Conservation (phyloP, 75 land plant species). For the Sequoia sempervirens region DNA sequence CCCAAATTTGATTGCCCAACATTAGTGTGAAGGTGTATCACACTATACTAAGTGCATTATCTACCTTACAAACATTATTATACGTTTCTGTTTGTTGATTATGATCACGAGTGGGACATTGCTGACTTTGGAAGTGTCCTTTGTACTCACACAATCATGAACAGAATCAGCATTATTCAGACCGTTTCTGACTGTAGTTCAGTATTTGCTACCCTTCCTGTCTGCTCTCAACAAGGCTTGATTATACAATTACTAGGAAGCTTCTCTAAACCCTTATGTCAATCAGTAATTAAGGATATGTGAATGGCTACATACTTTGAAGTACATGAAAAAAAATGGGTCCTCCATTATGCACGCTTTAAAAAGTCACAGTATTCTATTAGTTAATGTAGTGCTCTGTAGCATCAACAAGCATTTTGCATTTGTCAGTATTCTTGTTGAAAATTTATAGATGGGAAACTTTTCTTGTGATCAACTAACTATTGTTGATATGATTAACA, state of each 20-base stretch:
- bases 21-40: not conserved
- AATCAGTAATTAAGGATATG: not conserved
- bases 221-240: not conserved
- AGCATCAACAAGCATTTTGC: not conserved
- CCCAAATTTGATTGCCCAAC: not conserved
- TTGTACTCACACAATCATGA: not conserved
- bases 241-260: not conserved
- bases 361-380: slow-evolving; percentile 1
- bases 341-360: slow-evolving; percentile 6
- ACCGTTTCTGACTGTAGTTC: slow-evolving; percentile 3
- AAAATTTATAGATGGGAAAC: not conserved
- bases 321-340: not conserved
- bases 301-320: not conserved
- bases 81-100: slow-evolving; percentile 4
- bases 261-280: slow-evolving; percentile 1
- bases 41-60: not conserved
- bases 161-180: not conserved
- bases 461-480: not conserved
- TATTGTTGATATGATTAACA: not conserved
- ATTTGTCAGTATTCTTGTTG: not conserved
- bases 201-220: not conserved
- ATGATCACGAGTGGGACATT: slow-evolving; percentile 5
- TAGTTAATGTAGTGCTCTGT: not conserved
- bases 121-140: slow-evolving; percentile 9
- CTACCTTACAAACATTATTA: slow-evolving; percentile 3